These are phyloP conservation scores for Metarhizium rileyi DNA, from an alignment of 2,329 filamentous ascomycete genomes.

Conservation along the genomic window DNA sequence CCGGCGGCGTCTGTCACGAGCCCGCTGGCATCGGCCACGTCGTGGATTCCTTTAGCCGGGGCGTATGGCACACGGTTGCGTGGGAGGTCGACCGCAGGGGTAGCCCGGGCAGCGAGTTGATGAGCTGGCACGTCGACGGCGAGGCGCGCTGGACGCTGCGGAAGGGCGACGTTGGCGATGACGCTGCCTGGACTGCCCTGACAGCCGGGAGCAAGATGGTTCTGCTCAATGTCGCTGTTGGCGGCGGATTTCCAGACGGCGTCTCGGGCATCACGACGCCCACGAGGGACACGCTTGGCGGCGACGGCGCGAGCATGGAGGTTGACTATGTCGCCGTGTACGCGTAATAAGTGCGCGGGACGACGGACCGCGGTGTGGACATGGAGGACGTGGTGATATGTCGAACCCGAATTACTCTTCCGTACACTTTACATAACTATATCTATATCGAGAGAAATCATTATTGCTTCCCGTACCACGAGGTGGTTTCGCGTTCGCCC, in stretches of 20 bases:
- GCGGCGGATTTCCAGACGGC: constrained; percentile 26
- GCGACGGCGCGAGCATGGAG: constrained; percentile 24
- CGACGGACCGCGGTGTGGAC: background rate
- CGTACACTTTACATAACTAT: no score
- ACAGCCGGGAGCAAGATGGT: constrained; percentile 23
- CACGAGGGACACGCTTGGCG: constrained; percentile 21
- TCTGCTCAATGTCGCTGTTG: constrained; percentile 30
- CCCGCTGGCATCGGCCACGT: constrained; percentile 21
- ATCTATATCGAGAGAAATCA: no score
- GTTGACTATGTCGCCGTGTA: constrained; percentile 31
- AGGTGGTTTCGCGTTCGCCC: no score
- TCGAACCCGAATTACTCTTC: background rate
- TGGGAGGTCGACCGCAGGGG: constrained; percentile 22
- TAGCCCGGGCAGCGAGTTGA: constrained; percentile 16
- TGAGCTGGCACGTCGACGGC: constrained; percentile 27
- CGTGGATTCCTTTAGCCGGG: constrained; percentile 14
- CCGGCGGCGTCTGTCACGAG: constrained; percentile 33
- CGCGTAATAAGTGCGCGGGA: background rate
- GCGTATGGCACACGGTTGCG: constrained; percentile 23
- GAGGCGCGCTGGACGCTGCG: constrained; percentile 16
- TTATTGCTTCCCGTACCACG: no score
- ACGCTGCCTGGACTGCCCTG: constrained; percentile 20
- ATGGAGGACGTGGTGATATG: no score
- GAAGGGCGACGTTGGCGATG: constrained; percentile 17
- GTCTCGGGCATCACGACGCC: constrained; percentile 23